Conservation (phyloP, 208 protist genomes). For the Leishmania braziliensis region DNA sequence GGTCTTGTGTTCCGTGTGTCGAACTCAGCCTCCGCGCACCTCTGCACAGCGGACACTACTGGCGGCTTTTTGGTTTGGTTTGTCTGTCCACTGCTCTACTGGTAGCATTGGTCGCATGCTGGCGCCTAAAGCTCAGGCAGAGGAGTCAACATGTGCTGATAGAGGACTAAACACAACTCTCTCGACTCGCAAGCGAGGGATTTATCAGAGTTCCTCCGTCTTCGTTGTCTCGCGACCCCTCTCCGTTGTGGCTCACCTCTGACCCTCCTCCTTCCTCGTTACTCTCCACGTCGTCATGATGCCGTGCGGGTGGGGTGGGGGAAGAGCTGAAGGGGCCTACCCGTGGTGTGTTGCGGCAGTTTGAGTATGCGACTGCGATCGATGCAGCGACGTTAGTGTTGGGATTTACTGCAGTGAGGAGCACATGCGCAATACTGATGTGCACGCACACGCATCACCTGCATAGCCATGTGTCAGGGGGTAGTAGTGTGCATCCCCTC, state of each 20-base stretch:
- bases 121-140: too few relatives aligned
- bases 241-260: background rate
- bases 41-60: too few relatives aligned
- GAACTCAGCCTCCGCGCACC: too few relatives aligned
- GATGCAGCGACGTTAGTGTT: background rate
- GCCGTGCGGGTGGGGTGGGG: background rate
- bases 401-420: background rate
- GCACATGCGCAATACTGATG: background rate
- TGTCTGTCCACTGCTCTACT: too few relatives aligned
- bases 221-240: background rate
- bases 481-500: background rate
- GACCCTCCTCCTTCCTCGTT: background rate
- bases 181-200: background rate
- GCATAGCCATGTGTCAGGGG: background rate
- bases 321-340: background rate
- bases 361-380: background rate
- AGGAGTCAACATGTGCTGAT: background rate
- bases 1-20: too few relatives aligned
- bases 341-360: background rate
- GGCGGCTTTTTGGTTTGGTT: too few relatives aligned
- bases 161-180: background rate
- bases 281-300: background rate
- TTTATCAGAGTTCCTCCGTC: background rate
- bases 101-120: background rate
- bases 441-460: background rate